Evolutionary conservation across 257 asterid species (phyloP).

Genomic region (Verbena officinalis): DNA sequence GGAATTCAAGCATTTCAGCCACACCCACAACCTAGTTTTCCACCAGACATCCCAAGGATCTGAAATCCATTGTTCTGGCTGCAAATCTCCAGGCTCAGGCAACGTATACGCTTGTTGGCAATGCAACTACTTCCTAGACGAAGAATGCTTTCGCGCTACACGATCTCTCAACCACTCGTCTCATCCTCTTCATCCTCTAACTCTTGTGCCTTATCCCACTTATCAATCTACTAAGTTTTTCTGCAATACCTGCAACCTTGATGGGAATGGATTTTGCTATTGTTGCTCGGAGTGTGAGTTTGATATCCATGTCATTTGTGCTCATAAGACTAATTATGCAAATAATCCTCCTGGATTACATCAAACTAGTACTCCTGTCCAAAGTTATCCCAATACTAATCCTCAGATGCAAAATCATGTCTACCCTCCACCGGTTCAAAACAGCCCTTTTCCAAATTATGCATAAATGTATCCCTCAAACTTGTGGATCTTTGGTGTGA

Average conservation of each 20-base stretch:
- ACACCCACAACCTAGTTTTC: slow-evolving; percentile 52
- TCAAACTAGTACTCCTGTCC: slow-evolving; percentile 30
- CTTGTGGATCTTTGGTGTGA: background rate
- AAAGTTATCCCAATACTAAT: slow-evolving; percentile 1
- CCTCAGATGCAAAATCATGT: slow-evolving; percentile 15
- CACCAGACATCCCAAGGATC: slow-evolving; percentile 53
- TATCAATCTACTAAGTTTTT: slow-evolving; percentile 50
- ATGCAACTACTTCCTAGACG: slow-evolving; percentile 64
- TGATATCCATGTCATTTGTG: slow-evolving; percentile 70
- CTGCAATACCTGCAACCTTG: slow-evolving; percentile 56
- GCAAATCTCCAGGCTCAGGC: slow-evolving; percentile 50
- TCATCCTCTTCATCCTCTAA: slow-evolving; percentile 58
- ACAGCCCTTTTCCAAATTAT: slow-evolving; percentile 26
- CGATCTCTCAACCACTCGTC: slow-evolving; percentile 55
- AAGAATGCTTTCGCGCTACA: slow-evolving; percentile 55
- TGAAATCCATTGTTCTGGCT: slow-evolving; percentile 64
- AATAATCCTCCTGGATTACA: slow-evolving; percentile 21
- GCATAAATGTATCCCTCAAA: slow-evolving; percentile 21
- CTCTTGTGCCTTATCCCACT: slow-evolving; percentile 62
- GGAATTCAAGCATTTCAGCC: slow-evolving; percentile 74
- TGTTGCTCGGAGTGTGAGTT: slow-evolving; percentile 69
- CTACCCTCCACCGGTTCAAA: slow-evolving; percentile 35
- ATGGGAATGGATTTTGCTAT: slow-evolving; percentile 58
- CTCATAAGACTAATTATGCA: slow-evolving; percentile 26
- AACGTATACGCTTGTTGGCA: slow-evolving; percentile 54